These are phyloP conservation scores for Herpetomonas muscarum DNA, from an alignment of 208 protist species.

Conservation along the genomic window DNA sequence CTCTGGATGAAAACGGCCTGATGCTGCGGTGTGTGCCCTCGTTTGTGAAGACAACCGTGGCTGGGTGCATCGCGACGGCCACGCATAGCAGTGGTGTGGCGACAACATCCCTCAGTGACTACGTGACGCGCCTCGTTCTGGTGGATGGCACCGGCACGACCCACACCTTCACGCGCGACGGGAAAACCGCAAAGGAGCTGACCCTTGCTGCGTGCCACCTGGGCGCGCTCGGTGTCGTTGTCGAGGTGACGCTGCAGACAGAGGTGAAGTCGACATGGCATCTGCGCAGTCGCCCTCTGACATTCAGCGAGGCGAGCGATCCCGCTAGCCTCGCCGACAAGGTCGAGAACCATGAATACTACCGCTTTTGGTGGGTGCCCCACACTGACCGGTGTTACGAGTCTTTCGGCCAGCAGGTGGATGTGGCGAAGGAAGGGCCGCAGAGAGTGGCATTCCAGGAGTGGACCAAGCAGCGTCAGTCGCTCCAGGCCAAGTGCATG, in stretches of 20 bases:
- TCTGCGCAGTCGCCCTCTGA: conserved; percentile 35
- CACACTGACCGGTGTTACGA: conserved; percentile 74
- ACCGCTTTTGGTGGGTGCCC: conserved; percentile 79
- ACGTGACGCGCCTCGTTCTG: conserved; percentile 35
- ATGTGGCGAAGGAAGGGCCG: conserved; percentile 2
- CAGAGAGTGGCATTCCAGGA: conserved; percentile 11
- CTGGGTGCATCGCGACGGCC: conserved; percentile 52
- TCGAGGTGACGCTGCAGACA: conserved; percentile 50
- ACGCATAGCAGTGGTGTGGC: conserved; percentile 62
- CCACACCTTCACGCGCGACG: conserved; percentile 11
- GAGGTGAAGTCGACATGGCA: conserved; percentile 46
- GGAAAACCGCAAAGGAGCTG: conserved; percentile 26
- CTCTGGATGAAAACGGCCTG: conserved; percentile 32
- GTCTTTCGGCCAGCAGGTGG: conserved; percentile 36
- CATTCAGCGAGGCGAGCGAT: conserved; percentile 30
- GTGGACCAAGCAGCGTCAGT: conserved; percentile 14
- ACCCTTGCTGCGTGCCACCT: conserved; percentile 57
- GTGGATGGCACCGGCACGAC: conserved; percentile 45
- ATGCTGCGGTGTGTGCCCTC: conserved; percentile 73
- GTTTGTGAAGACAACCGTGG: conserved; percentile 56
- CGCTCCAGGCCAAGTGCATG: conserved; percentile 6
- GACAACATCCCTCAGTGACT: conserved; percentile 42
- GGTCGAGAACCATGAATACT: conserved; percentile 40
- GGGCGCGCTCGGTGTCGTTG: conserved; percentile 57
- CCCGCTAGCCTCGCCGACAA: conserved; percentile 25